Base-by-base conservation (phyloP, 345 rosid species). In the Eutrema yunnanense region DNA sequence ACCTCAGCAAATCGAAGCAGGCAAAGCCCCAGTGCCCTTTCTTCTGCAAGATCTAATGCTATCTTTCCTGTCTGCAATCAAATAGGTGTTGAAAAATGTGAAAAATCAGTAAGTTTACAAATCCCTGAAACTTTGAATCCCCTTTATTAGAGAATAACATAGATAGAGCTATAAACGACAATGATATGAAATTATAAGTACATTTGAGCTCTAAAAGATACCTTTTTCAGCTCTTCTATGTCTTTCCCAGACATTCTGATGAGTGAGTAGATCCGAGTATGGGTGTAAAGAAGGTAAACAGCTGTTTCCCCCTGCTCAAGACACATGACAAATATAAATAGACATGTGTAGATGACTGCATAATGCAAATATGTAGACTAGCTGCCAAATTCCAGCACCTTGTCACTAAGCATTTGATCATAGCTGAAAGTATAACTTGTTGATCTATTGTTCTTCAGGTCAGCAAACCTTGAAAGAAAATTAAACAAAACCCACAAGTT, bases 241-340 rank as follows among this genome's bases (percentile, higher is more conserved):
- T 89, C 89, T 80, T 82, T 89, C 13, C 90, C 90, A 76, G 96
- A 92, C 76, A 81, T 89, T 79, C 86, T 85, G 82, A 92, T 89
- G 78, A 92, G 87, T 41, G 97, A 92, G 72, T 90, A 87, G 67
- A 92, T 92, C 73, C 96, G 85, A 49, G 97, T 93, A 85, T 92
- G 96, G 12, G 93, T 93, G 81, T 92, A 87, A 46, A 89, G 74
- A 82, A 89, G 81, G 82, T 87, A 92, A 67, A 89, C 92, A 66
- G 97, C 97, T 46, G 96, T 92, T 41, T 92, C 84, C 34, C 97
- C 96, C 97, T 92, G 88, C 32, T 52, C 66, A 56, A n/a, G 52
- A 58, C 55, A 67, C 3, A 55, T 47, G 44, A 52, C 3, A 2
- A 6, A 14, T 12, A 32, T 34, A 3, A 29, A 44, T 44, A 27